Conservation (phyloP, 768 basidiomycete genomes). For the Mycena haematopus region DNA sequence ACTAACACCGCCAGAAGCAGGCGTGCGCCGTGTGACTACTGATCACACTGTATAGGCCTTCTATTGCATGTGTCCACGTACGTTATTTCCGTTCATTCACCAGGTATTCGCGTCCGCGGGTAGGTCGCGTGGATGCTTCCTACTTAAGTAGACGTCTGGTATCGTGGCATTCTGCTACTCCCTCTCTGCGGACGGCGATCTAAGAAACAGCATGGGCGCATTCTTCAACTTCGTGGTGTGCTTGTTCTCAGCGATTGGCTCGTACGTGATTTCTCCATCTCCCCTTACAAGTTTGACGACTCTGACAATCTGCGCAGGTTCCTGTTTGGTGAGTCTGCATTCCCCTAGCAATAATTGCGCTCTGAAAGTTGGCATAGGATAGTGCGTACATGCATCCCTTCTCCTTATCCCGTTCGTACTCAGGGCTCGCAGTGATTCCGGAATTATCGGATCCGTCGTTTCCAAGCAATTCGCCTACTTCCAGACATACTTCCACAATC, state of each 20-base stretch:
- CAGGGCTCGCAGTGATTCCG: conserved; percentile 23
- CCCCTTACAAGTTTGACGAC: not conserved
- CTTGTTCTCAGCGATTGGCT: conserved; percentile 29
- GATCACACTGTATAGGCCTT: not conserved
- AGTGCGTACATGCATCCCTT: conserved; percentile 9
- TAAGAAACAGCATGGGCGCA: conserved; percentile 16
- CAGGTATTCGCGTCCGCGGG: not conserved
- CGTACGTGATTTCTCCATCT: conserved; percentile 13
- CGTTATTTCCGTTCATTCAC: not conserved
- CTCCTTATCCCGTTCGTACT: not conserved
- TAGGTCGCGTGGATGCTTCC: not conserved
- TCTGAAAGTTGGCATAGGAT: conserved; percentile 11
- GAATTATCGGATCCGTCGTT: conserved; percentile 29
- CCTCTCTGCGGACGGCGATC: not conserved
- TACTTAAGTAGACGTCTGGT: conserved; percentile 1
- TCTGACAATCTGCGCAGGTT: conserved; percentile 7
- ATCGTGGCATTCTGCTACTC: not conserved
- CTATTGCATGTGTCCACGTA: not conserved
- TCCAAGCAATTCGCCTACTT: conserved; percentile 25
- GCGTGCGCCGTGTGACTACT: conserved; percentile 3
- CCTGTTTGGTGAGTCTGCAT: conserved; percentile 20
- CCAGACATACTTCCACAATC: conserved; percentile 30
- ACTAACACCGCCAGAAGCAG: not conserved
- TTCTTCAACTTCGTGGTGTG: conserved; percentile 28
- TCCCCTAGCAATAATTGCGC: not conserved